Evolutionary conservation across 140 eudicot genomes (phyloP), one percentile per base, ranked within the genome.

Genomic region (Oenanthe javanica): DNA sequence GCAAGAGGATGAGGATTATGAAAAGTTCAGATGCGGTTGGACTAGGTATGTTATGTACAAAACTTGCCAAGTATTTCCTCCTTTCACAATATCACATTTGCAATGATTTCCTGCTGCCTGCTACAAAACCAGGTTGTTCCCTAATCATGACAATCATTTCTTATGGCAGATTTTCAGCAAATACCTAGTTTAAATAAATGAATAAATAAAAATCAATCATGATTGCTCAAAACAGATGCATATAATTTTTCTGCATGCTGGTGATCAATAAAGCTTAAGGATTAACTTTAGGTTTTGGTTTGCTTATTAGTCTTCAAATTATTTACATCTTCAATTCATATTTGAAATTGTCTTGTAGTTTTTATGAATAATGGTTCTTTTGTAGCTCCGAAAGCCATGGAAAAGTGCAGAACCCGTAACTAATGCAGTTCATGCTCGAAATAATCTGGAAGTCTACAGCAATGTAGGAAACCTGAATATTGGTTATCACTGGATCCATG

Each of bases 1-100:
- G 93, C 79, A 89, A 86, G 89, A 89, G 91, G 83, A 83, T 89
- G 87, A 82, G 93, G 82, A 89, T 89, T 81, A 89, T 89, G 91
- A 89, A 89, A 84, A 87, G 93, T 78, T 87, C 89, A 0, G 93
- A 89, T 81, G 93, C 93, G 45, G 86, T 81, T 76, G 91, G 93
- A 11, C 80, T 89, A 89, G 93, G 93, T 89, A 87, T 57, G 70
- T 76, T 27, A 79, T 45, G 21, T 43, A 73, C 46, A 7, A 43
- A 23, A 72, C 59, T 43, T 57, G 23, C 46, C 13, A 79, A 42
- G 7, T 27, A 63, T 36, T 63, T 13, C 52, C 52, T 48, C 52
- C 52, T 48, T 48, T 48, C 52, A 48, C 11, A 12, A 48, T 48
- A 48, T 48, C 52, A 9, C 52, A 48, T 48, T 48, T 48, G 45